Evolutionary conservation across 768 basidiomycete genomes (phyloP).

Genomic region (Cystoderma amianthinum): DNA sequence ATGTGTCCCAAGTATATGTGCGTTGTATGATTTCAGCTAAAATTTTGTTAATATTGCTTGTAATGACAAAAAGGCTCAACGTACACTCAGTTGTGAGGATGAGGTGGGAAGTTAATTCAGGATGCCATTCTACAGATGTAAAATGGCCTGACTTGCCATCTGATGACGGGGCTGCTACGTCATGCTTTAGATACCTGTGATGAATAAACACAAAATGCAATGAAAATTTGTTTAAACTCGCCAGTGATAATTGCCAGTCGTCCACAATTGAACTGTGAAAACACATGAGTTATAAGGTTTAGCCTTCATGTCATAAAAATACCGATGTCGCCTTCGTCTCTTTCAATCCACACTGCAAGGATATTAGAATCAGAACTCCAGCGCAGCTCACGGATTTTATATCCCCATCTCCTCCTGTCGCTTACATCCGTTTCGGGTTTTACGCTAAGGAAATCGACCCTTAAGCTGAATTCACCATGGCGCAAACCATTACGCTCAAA

Average conservation of each 20-base stretch:
- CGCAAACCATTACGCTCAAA: slow-evolving; percentile 93
- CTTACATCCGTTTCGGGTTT: slow-evolving; percentile 19
- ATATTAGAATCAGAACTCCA: slow-evolving; percentile 92
- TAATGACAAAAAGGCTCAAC: slow-evolving; percentile 12
- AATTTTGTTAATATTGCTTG: background rate
- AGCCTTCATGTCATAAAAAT: slow-evolving; percentile 14
- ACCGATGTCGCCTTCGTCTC: slow-evolving; percentile 65
- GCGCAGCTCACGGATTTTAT: slow-evolving; percentile 63
- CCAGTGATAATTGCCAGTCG: slow-evolving; percentile 94
- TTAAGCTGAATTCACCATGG: slow-evolving; percentile 81
- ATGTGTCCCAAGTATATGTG: slow-evolving; percentile 76
- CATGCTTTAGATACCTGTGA: slow-evolving; percentile 88
- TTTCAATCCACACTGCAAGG: slow-evolving; percentile 79
- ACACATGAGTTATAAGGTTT: background rate
- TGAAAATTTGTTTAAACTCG: slow-evolving; percentile 15
- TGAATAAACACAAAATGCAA: background rate
- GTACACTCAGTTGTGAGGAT: slow-evolving; percentile 62
- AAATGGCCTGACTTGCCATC: slow-evolving; percentile 39
- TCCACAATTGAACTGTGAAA: slow-evolving; percentile 83
- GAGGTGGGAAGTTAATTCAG: slow-evolving; percentile 64
- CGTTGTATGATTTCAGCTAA: slow-evolving; percentile 51
- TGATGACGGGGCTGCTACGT: slow-evolving; percentile 46
- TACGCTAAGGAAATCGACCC: slow-evolving; percentile 22
- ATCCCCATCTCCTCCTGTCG: slow-evolving; percentile 47
- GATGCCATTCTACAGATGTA: slow-evolving; percentile 80